Conservation (phyloP, 257 asterid species). For the Solanum infundibuliforme region DNA sequence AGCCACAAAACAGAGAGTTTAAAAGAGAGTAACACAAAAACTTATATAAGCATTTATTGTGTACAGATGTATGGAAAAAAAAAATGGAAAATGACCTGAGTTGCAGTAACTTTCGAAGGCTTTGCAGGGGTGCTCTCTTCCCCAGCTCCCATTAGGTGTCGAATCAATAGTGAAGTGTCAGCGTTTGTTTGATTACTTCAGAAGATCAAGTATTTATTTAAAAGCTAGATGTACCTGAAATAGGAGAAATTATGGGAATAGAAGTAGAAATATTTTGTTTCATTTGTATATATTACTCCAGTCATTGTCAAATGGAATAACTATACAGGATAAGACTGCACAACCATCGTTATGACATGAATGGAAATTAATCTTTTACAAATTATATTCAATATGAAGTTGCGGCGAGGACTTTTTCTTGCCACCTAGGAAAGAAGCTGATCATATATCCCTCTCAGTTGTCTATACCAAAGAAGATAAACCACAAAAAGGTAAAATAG, state of each 20-base stretch:
- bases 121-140: constrained; percentile 1
- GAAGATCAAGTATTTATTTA: neutral
- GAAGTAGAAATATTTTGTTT: neutral
- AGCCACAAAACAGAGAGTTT: neutral
- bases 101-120: neutral
- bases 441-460: neutral
- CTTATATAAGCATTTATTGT: neutral
- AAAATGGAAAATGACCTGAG: neutral
- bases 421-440: neutral
- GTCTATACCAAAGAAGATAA: neutral
- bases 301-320: neutral
- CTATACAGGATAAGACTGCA: neutral
- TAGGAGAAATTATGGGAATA: neutral
- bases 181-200: neutral
- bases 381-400: neutral
- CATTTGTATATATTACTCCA: neutral
- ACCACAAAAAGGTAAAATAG: neutral
- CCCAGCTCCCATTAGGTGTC: neutral
- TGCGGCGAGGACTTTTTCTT: neutral
- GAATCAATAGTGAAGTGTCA: neutral
- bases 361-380: neutral
- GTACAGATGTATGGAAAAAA: neutral
- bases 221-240: neutral
- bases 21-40: neutral
- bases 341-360: neutral